Base-by-base conservation (phyloP, 2,329 filamentous ascomycete species). In the Epichloe brachyelytri region DNA sequence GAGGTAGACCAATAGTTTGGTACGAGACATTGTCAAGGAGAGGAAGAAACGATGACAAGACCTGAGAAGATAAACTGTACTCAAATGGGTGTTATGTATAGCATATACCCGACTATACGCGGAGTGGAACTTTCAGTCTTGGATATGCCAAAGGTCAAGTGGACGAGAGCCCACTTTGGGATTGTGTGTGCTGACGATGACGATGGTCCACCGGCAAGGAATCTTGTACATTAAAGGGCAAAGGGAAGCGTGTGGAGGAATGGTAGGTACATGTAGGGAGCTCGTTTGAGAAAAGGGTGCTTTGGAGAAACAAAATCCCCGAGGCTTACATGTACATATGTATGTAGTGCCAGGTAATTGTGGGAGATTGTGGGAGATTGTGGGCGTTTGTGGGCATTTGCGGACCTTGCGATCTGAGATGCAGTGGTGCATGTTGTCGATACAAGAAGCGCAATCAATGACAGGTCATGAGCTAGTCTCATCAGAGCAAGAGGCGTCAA, bases 1-100 rank as follows among this genome's bases (percentile, higher is more conserved):
- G 20, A 90, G 64, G 61, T 88, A 89, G 51, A 91, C 72, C 48
- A 89, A 69, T 22, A 86, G 72, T 34, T 75, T 78, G 34, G 59
- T 60, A 38, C 61, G 56, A 44, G 62, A 53, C 68, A 71, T 71
- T 71, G 10, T 43, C n/a, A 38, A 38, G 15, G 15, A 38, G 15
- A 38, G 15, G 15, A 38, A 38, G 15, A 38, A 38, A 14, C 36
- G 14, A 38, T 14, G 36, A 7, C 5, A 4, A 7, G 36, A 11
- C 36, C 15, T 7, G 30, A 30, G 30, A 30, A 30, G 30, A 30
- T 30, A 0, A 30, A 11, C 10, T 30, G 30, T 10, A 30, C 30
- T 30, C 30, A 11, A 11, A 30, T 1, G 30, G 30, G 43, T 17
- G 19, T 44, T 17, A 7, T 44, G 12, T 34, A 17, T 11, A 12